These are phyloP conservation scores for Acer negundo DNA, from an alignment of 345 rosid genomes.

Conservation along the genomic window DNA sequence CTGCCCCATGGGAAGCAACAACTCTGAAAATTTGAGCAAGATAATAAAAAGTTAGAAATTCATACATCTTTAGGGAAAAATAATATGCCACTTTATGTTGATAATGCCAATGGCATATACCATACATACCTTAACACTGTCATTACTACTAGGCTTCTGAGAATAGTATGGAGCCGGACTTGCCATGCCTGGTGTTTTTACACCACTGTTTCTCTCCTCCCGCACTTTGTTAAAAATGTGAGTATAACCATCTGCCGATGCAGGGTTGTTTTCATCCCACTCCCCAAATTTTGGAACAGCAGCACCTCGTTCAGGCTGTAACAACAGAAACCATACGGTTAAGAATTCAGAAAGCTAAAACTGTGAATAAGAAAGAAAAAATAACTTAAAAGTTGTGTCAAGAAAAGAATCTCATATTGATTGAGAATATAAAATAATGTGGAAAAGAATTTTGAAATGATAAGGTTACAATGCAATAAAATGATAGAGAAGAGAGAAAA, in stretches of 20 bases:
- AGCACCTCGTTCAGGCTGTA: conserved; percentile 66
- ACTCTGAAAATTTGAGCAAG: conserved; percentile 36
- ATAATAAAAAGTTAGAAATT: conserved; percentile 9
- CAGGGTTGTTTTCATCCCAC: conserved; percentile 84
- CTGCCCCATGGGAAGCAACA: conserved; percentile 74
- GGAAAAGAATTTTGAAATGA: background rate
- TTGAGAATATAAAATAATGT: background rate
- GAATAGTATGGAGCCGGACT: conserved; percentile 37
- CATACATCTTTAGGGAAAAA: background rate
- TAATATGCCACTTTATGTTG: background rate
- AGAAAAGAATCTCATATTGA: background rate
- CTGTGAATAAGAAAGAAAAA: background rate
- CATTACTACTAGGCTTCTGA: conserved; percentile 25
- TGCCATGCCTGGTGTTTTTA: conserved; percentile 48
- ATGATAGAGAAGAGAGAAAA: conserved; percentile 18
- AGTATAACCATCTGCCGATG: conserved; percentile 86
- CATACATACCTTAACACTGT: conserved; percentile 45
- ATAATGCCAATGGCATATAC: conserved; percentile 15
- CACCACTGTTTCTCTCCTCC: conserved; percentile 64
- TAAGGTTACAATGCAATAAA: background rate
- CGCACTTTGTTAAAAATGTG: conserved; percentile 85
- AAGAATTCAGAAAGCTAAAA: conserved; percentile 10
- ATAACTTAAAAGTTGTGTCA: background rate
- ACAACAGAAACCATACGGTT: conserved; percentile 16
- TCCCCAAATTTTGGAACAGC: conserved; percentile 92